phyloP scores from a whole-genome alignment of 1,284 basidiomycete species.

The Phylloboletellus chloephorus region DNA sequence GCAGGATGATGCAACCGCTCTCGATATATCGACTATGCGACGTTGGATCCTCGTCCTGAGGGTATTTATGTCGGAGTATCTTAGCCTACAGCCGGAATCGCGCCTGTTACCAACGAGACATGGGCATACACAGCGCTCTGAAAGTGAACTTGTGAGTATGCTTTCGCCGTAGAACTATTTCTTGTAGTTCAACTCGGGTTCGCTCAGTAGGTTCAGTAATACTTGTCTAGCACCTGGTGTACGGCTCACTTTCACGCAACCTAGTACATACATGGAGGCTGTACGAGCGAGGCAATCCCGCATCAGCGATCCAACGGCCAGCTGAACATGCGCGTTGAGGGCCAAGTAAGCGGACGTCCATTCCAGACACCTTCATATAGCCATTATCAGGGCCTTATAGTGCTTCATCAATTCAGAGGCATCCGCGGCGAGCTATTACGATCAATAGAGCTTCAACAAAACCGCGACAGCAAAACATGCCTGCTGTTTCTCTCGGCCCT shows the following conservation, averaged over 20 bases:
- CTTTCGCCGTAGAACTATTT: neutral
- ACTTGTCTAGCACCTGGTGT: neutral
- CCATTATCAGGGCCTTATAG: conserved; percentile 39
- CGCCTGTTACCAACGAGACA: conserved; percentile 4
- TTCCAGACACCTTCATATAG: conserved; percentile 12
- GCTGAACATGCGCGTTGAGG: neutral
- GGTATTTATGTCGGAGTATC: conserved; percentile 87
- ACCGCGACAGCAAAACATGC: conserved; percentile 17
- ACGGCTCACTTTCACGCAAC: conserved; percentile 2
- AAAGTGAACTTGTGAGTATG: conserved; percentile 28
- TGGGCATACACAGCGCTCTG: conserved; percentile 14
- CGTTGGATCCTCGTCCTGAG: conserved; percentile 88
- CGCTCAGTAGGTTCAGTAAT: conserved; percentile 21
- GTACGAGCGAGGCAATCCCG: neutral
- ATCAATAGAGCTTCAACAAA: conserved; percentile 4
- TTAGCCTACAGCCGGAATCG: conserved; percentile 58
- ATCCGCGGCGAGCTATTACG: conserved; percentile 36
- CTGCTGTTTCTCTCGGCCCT: conserved; percentile 40
- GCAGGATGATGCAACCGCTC: conserved; percentile 83
- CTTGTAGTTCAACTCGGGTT: conserved; percentile 4
- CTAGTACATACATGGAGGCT: conserved; percentile 4
- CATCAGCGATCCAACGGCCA: neutral
- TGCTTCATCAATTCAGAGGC: conserved; percentile 41
- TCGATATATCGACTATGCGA: conserved; percentile 83
- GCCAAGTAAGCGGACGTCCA: neutral